Evolutionary conservation across 2,329 filamentous ascomycete species (phyloP).

Genomic region (Nemania sp.): DNA sequence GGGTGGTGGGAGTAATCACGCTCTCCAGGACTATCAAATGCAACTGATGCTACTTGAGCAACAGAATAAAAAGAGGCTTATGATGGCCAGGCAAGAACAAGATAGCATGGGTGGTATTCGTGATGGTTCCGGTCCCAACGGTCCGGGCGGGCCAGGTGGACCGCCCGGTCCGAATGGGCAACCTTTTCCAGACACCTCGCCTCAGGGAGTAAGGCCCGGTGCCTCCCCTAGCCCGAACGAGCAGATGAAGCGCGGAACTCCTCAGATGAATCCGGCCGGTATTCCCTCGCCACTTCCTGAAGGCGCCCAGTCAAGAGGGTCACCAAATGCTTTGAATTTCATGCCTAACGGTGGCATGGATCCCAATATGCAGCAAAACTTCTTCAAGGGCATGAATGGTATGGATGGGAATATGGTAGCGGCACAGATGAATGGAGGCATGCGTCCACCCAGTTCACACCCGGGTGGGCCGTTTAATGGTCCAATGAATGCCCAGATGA

Average conservation of each 20-base stretch:
- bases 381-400: constrained; percentile 66
- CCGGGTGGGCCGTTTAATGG: constrained; percentile 65
- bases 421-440: constrained; percentile 71
- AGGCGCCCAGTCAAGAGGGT: constrained; percentile 73
- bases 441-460: constrained; percentile 77
- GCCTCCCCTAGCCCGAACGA: constrained; percentile 82
- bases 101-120: constrained; percentile 69
- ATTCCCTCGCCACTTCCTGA: constrained; percentile 80
- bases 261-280: constrained; percentile 76
- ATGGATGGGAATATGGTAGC: constrained; percentile 67
- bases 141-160: constrained; percentile 58
- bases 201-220: constrained; percentile 74
- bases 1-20: constrained; percentile 76
- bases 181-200: constrained; percentile 76
- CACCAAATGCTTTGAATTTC: constrained; percentile 73
- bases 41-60: constrained; percentile 88
- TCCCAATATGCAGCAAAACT: constrained; percentile 69
- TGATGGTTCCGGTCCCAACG: constrained; percentile 62
- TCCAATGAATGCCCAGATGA: constrained; percentile 72
- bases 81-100: constrained; percentile 86
- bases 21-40: constrained; percentile 89
- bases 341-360: constrained; percentile 74
- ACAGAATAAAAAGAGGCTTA: constrained; percentile 86
- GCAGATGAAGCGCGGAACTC: constrained; percentile 82
- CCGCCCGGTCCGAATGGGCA: constrained; percentile 69